Evolutionary conservation across 1,139 yeast genomes (phyloP).

Genomic region (Hansenula anomala): DNA sequence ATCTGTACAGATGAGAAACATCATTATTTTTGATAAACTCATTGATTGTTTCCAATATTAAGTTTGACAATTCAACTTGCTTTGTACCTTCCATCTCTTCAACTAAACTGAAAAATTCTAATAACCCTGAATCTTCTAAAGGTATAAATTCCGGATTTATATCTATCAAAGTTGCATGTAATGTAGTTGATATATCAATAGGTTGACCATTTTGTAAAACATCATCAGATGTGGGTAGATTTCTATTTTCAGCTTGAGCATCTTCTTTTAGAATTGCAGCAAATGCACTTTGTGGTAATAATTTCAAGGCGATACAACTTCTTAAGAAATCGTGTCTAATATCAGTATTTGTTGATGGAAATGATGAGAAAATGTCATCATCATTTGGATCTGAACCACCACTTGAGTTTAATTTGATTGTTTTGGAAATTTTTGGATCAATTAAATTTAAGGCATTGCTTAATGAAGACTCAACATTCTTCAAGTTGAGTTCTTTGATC

Average conservation of each 20-base stretch:
- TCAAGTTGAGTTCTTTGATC: conserved; percentile 16
- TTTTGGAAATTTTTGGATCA: conserved; percentile 19
- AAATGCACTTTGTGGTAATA: conserved; percentile 37
- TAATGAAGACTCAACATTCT: conserved; percentile 19
- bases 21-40: conserved; percentile 36
- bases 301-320: conserved; percentile 40
- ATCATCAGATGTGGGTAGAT: conserved; percentile 28
- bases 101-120: conserved; percentile 33
- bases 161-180: conserved; percentile 25
- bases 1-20: conserved; percentile 42
- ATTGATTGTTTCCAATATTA: conserved; percentile 32
- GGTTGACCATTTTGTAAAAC: conserved; percentile 16
- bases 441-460: conserved; percentile 14
- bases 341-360: conserved; percentile 43
- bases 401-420: conserved; percentile 11
- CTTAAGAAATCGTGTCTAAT: conserved; percentile 54
- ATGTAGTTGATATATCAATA: conserved; percentile 12
- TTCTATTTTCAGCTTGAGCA: conserved; percentile 29
- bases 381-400: conserved; percentile 3
- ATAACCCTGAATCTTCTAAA: conserved; percentile 44
- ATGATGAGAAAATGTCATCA: conserved; percentile 40
- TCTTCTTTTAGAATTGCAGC: conserved; percentile 43
- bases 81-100: conserved; percentile 38
- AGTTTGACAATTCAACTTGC: conserved; percentile 34
- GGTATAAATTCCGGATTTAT: conserved; percentile 52